These are phyloP conservation scores for Xerocomellus dryophilus DNA, from an alignment of 768 basidiomycete genomes.

Conservation along the genomic window DNA sequence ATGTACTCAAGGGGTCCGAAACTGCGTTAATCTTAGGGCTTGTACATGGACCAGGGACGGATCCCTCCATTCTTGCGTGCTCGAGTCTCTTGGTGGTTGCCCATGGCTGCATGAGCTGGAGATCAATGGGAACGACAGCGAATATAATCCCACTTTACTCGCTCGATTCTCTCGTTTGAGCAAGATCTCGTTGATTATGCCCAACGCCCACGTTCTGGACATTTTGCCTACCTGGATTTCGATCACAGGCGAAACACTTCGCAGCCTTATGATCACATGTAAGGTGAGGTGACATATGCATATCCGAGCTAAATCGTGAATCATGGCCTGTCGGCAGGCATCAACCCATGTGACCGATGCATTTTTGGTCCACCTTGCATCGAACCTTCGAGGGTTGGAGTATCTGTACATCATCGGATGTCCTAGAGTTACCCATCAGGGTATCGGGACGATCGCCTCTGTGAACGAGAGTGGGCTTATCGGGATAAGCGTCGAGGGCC, in stretches of 20 bases:
- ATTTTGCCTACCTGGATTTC: slow-evolving; percentile 52
- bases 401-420: slow-evolving; percentile 66
- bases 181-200: slow-evolving; percentile 73
- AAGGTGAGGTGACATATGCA: slow-evolving; percentile 43
- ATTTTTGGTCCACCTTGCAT: slow-evolving; percentile 48
- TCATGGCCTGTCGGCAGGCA: slow-evolving; percentile 36
- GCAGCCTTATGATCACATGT: slow-evolving; percentile 63
- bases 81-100: slow-evolving; percentile 48
- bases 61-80: slow-evolving; percentile 57
- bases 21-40: slow-evolving; percentile 57
- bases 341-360: slow-evolving; percentile 58
- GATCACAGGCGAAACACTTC: slow-evolving; percentile 44
- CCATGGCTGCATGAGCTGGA: slow-evolving; percentile 53
- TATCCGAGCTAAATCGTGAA: neutral
- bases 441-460: slow-evolving; percentile 51
- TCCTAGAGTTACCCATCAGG: slow-evolving; percentile 60
- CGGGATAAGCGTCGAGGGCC: slow-evolving; percentile 57
- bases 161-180: slow-evolving; percentile 47
- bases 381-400: slow-evolving; percentile 48
- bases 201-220: slow-evolving; percentile 50
- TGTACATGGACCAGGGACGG: slow-evolving; percentile 84
- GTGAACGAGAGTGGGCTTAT: slow-evolving; percentile 45
- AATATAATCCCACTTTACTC: slow-evolving; percentile 49
- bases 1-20: slow-evolving; percentile 51
- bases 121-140: slow-evolving; percentile 63